Evolutionary conservation across 2,329 filamentous ascomycete species (phyloP).

Genomic region (Ascochyta koolunga): DNA sequence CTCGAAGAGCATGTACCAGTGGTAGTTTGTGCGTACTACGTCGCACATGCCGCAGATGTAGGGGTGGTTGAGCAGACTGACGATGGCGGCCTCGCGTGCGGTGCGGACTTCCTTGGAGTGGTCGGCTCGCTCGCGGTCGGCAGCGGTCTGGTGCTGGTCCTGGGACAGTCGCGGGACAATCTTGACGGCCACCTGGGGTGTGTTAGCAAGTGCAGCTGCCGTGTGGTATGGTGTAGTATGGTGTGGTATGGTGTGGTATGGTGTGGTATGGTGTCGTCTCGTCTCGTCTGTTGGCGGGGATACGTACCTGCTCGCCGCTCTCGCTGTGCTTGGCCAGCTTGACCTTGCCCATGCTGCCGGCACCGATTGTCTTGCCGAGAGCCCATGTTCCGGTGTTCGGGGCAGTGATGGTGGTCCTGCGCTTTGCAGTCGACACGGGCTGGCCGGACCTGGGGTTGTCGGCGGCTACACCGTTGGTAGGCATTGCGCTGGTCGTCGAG

Average conservation of each 20-base stretch:
- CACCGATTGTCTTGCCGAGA: conserved; percentile 94
- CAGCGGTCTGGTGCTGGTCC: conserved; percentile 76
- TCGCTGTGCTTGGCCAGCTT: conserved; percentile 92
- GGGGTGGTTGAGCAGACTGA: conserved; percentile 90
- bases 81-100: conserved; percentile 93
- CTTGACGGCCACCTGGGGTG: conserved; percentile 84
- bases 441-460: conserved; percentile 36
- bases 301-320: conserved; percentile 82
- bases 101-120: conserved; percentile 97
- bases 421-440: conserved; percentile 39
- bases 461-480: conserved; percentile 45
- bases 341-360: conserved; percentile 98
- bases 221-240: too few relatives aligned
- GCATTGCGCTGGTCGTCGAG: conserved; percentile 45
- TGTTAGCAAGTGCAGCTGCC: conserved; percentile 12
- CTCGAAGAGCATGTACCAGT: conserved; percentile 99
- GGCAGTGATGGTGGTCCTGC: conserved; percentile 84
- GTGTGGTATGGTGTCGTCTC: too few relatives aligned
- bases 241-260: too few relatives aligned
- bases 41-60: conserved; percentile 96
- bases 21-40: conserved; percentile 92
- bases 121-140: conserved; percentile 85
- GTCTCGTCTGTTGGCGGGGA: background rate
- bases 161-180: conserved; percentile 91
- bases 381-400: conserved; percentile 87